Evolutionary conservation across 1,139 yeast species (phyloP), one percentile per base, ranked within the genome.

Genomic region (Martiniozyma asiatica): DNA sequence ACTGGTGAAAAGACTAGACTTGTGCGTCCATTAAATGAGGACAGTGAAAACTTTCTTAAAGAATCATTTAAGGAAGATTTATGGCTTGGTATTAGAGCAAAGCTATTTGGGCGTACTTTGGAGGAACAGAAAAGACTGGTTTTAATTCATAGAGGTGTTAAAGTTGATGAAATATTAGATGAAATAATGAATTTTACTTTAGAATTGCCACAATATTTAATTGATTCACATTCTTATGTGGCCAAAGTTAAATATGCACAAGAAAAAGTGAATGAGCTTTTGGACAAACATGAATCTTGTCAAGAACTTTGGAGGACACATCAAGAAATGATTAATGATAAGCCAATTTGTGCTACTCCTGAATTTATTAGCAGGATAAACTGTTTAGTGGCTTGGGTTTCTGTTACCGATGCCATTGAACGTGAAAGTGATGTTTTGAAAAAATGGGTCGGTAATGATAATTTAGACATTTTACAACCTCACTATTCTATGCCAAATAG

Each of bases 1-100:
- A 68, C 77, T 24, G 79, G 93, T 8, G 98, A 89, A 51, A 89
- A 87, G 56, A 77, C 92, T 4, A 78, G 87, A 47, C 64, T 89
- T 32, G 75, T 73, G 24, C 55, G 58, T 26, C 62, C 59, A 54
- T 56, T 56, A 47, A 59, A 50, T 43, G 68, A 56, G 52, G 60
- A 55, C 26, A 68, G 64, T 36, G 74, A 68, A 35, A 61, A 64
- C 14, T 65, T 65, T 32, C 47, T 68, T 36, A 59, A 71, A 32
- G 68, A 73, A 2, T 65, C 77, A 3, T 75, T 69, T 44, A 74
- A 76, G 36, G 92, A 82, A 44, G 84, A 78, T 39, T 58, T 85
- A 26, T 89, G 96, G 80, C 61, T 81, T 33, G 85, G 80, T 6
- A 65, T 79, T 8, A 61, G 82, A 32, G 92, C 98, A 1, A 81